phyloP scores from a whole-genome alignment of 495 filamentous ascomycete species.

The Schizothecium vesticola region DNA sequence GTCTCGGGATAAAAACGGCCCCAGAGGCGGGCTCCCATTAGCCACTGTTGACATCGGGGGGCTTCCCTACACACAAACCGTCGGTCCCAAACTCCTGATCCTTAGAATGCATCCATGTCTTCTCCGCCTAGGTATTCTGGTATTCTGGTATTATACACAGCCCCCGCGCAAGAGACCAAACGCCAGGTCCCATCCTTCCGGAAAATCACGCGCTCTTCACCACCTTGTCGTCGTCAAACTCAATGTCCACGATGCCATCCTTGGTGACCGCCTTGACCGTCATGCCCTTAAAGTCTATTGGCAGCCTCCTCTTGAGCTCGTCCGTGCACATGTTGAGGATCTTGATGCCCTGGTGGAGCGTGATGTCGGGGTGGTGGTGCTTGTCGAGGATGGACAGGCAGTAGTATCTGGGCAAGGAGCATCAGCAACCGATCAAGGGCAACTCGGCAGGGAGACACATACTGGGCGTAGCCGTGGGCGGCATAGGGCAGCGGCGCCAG shows the following conservation, averaged over 20 bases:
- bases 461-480: slow-evolving; percentile 97
- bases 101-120: slow-evolving; percentile 3
- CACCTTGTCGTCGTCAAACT: slow-evolving; percentile 72
- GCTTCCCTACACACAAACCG: not conserved
- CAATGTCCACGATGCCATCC: slow-evolving; percentile 76
- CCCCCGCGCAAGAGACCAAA: slow-evolving; percentile 11
- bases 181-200: not conserved
- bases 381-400: slow-evolving; percentile 95
- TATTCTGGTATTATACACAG: slow-evolving; percentile 29
- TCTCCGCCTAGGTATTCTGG: slow-evolving; percentile 6
- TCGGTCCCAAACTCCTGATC: not conserved
- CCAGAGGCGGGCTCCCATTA: not conserved
- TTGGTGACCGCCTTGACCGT: slow-evolving; percentile 89
- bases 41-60: not conserved
- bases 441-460: slow-evolving; percentile 34
- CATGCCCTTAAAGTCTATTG: slow-evolving; percentile 97
- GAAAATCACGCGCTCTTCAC: slow-evolving; percentile 56
- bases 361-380: slow-evolving; percentile 92
- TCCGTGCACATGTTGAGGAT: slow-evolving; percentile 90
- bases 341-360: slow-evolving; percentile 79
- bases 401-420: slow-evolving; percentile 56
- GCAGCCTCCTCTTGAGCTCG: slow-evolving; percentile 90
- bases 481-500: slow-evolving; percentile 87
- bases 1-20: not conserved
- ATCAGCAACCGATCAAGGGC: slow-evolving; percentile 9